Percentiles rank a stretch among this genome's conserved stretches.
Conservation (phyloP, 768 basidiomycete genomes). For the Hygrophoropsis aurantiaca region DNA sequence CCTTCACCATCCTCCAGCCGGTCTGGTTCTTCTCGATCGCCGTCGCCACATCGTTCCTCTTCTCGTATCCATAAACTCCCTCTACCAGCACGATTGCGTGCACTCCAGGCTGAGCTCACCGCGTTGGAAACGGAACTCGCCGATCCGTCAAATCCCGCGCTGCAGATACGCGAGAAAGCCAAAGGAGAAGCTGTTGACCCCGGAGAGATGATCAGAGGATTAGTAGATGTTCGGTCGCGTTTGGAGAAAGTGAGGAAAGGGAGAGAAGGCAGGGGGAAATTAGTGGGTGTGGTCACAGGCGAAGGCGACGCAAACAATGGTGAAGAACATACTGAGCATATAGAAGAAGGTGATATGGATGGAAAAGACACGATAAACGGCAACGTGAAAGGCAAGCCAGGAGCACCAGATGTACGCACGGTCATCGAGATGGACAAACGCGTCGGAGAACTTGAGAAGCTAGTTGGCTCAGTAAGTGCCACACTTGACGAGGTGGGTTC, state of each 20-base stretch:
- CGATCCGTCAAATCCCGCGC: conserved; percentile 72
- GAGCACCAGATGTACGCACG: conserved; percentile 42
- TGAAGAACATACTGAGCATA: conserved; percentile 5
- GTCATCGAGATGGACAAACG: conserved; percentile 81
- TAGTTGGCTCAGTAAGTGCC: conserved; percentile 80
- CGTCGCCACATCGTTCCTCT: conserved; percentile 23
- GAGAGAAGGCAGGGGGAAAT: conserved; percentile 62
- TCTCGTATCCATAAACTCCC: conserved; percentile 27
- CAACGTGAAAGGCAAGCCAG: conserved; percentile 10
- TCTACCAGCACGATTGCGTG: conserved; percentile 58
- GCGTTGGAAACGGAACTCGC: conserved; percentile 82
- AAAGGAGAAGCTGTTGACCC: conserved; percentile 57
- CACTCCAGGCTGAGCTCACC: conserved; percentile 74
- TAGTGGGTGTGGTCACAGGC: conserved; percentile 58
- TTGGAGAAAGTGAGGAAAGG: conserved; percentile 66
- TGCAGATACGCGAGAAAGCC: conserved; percentile 54
- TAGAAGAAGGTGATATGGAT: conserved; percentile 9
- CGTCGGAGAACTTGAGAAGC: conserved; percentile 77
- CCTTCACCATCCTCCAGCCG: conserved; percentile 58
- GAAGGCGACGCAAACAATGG: conserved; percentile 14
- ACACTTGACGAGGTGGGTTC: conserved; percentile 83
- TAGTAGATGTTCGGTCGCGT: conserved; percentile 72
- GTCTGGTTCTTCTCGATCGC: conserved; percentile 32
- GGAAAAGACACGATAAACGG: conserved; percentile 3
- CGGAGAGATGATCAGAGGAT: conserved; percentile 71